Percentiles rank a stretch among this genome's conserved stretches.
These are phyloP conservation scores for Saccharomycopsis sp. DNA, from an alignment of 805 yeast species.

Conservation along the genomic window DNA sequence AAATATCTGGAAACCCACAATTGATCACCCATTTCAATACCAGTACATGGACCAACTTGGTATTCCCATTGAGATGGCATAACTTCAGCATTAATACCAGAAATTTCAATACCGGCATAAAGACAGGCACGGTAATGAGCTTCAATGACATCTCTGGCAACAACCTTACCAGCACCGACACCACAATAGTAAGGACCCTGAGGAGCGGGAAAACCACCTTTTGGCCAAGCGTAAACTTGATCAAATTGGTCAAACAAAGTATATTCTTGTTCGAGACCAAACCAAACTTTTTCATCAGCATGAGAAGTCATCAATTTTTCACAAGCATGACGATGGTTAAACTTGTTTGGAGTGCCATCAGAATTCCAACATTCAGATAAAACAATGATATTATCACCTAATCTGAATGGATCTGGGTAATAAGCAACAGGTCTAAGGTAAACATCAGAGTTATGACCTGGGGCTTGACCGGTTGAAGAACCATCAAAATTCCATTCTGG, in stretches of 20 bases:
- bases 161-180: slow-evolving; percentile 98
- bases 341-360: slow-evolving; percentile 98
- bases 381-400: slow-evolving; percentile 93
- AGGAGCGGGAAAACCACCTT: slow-evolving; percentile 99
- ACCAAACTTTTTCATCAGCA: slow-evolving; percentile 79
- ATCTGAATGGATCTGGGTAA: slow-evolving; percentile 96
- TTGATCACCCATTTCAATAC: slow-evolving; percentile 95
- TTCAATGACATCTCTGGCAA: slow-evolving; percentile 96
- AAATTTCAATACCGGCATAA: slow-evolving; percentile 79
- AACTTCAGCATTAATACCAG: slow-evolving; percentile 99
- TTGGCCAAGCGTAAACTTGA: slow-evolving; percentile 96
- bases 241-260: slow-evolving; percentile 88
- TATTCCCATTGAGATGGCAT: slow-evolving; percentile 99
- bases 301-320: slow-evolving; percentile 93
- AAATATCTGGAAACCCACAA: slow-evolving; percentile 94
- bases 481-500: slow-evolving; percentile 99
- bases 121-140: slow-evolving; percentile 99
- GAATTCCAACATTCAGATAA: slow-evolving; percentile 95
- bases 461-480: slow-evolving; percentile 97
- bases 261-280: slow-evolving; percentile 98
- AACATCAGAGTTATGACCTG: slow-evolving; percentile 94
- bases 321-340: slow-evolving; percentile 96
- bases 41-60: slow-evolving; percentile 98
- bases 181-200: slow-evolving; percentile 99
- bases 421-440: slow-evolving; percentile 91